Base-by-base conservation (phyloP, 768 basidiomycete species). In the Hemileccinum rubropunctum region DNA sequence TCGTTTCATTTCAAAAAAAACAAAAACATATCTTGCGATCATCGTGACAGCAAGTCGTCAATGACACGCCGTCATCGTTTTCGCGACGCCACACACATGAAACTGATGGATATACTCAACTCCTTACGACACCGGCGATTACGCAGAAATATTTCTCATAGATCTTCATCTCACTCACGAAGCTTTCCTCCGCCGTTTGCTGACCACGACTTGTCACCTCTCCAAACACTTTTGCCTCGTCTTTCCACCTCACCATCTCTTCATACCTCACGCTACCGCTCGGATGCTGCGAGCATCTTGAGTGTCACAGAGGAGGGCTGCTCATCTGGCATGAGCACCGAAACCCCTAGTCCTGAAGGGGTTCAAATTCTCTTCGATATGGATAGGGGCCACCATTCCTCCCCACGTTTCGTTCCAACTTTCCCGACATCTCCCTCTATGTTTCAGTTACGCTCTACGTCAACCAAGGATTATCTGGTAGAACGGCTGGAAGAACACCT, bases 361-460 rank as follows among this genome's bases (percentile, higher is more conserved):
- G 6, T 36, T 20, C 28, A 9, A 28, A 30, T 30, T 8, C 28
- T 21, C 33, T n/a, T 41, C 18, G 35, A 36, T 26, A 12, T 14
- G n/a, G 32, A 28, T 18, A 18, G n/a, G 34, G 42, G 26, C 20
- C 9, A 3, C 5, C 32, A 20, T 26, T 13, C 42, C 5, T 21
- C 44, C 2, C 28, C 17, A 12, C 34, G 13, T 18, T 18, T 41
- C 17, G 12, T 26, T 27, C 18, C 50, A 15, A 38, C 26, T 10
- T 48, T 64, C 23, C 36, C 56, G 6, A 48, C 54, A 4, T 66
- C 52, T 21, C 61, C 61, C 7, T 53, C 59, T 1, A 6, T 15
- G 11, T 64, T 66, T 33, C 56, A 43, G 20, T 34, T 64, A n/a
- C 63, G 63, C 38, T 60, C 61, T 2, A 23, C 42, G 17, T 53